A percentile compares a stretch with the other conserved stretches of the same genome.
Evolutionary conservation across 495 filamentous ascomycete genomes (phyloP).

Genomic region (Penicillium goetzii): DNA sequence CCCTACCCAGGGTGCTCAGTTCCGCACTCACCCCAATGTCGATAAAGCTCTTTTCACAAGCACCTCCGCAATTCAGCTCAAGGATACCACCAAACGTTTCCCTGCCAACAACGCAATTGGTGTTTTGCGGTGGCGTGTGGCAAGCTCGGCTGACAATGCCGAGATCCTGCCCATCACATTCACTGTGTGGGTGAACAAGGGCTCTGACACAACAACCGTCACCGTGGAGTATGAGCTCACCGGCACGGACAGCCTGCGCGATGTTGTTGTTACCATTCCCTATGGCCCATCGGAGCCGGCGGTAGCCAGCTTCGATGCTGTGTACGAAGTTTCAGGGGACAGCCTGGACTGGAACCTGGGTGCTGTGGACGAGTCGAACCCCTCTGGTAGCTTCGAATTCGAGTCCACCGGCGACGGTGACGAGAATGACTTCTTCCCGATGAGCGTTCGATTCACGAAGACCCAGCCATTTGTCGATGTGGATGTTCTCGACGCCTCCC

Average conservation of each 20-base stretch:
- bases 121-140: conserved; percentile 84
- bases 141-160: conserved; percentile 72
- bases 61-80: conserved; percentile 79
- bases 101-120: conserved; percentile 88
- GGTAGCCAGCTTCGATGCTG: conserved; percentile 89
- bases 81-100: conserved; percentile 82
- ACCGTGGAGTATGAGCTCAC: conserved; percentile 94
- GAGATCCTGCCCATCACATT: conserved; percentile 84
- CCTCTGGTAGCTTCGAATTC: conserved; percentile 88
- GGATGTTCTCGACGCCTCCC: conserved; percentile 73
- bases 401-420: conserved; percentile 74
- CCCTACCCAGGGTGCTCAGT: conserved; percentile 77
- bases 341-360: conserved; percentile 92
- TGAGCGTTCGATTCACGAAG: conserved; percentile 89
- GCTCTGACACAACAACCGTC: conserved; percentile 76
- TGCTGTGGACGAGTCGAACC: conserved; percentile 75
- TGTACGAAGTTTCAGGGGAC: conserved; percentile 92
- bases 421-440: conserved; percentile 95
- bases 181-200: conserved; percentile 93
- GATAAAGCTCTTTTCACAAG: conserved; percentile 82
- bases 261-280: conserved; percentile 85
- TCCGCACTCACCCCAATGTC: conserved; percentile 93
- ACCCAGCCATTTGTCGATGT: conserved; percentile 84
- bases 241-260: conserved; percentile 71
- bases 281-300: conserved; percentile 79